Conservation (phyloP, 2,329 filamentous ascomycete species). For the Aureobasidium subglaciale region DNA sequence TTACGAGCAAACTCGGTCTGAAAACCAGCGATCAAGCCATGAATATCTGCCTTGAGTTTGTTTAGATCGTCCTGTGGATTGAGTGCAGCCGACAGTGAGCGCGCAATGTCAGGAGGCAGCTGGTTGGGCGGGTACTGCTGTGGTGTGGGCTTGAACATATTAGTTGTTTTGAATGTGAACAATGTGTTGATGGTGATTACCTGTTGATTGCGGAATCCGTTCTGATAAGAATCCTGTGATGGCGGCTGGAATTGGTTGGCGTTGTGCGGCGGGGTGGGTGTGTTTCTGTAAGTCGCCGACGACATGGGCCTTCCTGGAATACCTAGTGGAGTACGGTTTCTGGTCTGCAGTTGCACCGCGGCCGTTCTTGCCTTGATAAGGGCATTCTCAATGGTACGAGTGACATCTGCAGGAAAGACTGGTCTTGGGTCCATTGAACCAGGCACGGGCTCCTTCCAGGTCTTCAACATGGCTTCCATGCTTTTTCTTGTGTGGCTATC, state of each 20-base stretch:
- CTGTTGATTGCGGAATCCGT: slow-evolving; percentile 30
- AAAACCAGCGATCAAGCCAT: slow-evolving; percentile 65
- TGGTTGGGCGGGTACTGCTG: slow-evolving; percentile 12
- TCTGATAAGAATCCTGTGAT: slow-evolving; percentile 28
- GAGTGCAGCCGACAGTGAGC: slow-evolving; percentile 16
- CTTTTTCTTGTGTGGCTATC: slow-evolving; percentile 75
- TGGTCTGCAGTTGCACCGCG: slow-evolving; percentile 53
- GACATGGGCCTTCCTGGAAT: slow-evolving; percentile 36
- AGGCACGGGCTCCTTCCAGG: slow-evolving; percentile 95
- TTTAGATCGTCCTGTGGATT: slow-evolving; percentile 36
- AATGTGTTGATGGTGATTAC: background rate
- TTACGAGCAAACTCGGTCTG: slow-evolving; percentile 68
- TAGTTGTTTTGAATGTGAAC: background rate
- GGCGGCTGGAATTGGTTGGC: slow-evolving; percentile 36
- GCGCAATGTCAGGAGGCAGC: slow-evolving; percentile 16
- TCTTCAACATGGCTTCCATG: slow-evolving; percentile 95
- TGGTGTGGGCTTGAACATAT: slow-evolving; percentile 12
- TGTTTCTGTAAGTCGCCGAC: slow-evolving; percentile 57
- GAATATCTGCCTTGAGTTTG: slow-evolving; percentile 74
- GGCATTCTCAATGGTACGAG: slow-evolving; percentile 86
- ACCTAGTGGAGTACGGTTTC: slow-evolving; percentile 46
- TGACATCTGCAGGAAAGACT: slow-evolving; percentile 82
- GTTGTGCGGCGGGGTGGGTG: slow-evolving; percentile 62
- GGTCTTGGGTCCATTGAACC: slow-evolving; percentile 88
- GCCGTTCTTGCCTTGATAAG: slow-evolving; percentile 71